Evolutionary conservation across 768 basidiomycete species (phyloP).

Genomic region (Tulasnella sp.): DNA sequence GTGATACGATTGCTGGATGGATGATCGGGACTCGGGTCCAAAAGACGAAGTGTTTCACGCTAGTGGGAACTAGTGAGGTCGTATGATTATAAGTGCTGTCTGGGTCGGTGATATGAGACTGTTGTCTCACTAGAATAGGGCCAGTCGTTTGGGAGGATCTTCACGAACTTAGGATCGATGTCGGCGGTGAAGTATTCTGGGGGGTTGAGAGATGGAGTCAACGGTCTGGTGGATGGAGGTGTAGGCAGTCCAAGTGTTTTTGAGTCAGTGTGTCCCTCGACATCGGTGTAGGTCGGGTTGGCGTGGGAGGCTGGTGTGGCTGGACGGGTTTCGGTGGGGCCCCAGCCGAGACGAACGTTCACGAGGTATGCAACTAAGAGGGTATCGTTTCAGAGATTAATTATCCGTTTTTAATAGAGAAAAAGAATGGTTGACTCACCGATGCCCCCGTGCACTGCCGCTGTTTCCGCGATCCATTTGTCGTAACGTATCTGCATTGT

Average conservation of each 20-base stretch:
- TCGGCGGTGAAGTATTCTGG: slow-evolving; percentile 64
- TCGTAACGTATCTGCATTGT: slow-evolving; percentile 65
- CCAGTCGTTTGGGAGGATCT: slow-evolving; percentile 81
- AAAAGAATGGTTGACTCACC: slow-evolving; percentile 45
- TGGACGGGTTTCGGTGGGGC: slow-evolving; percentile 12
- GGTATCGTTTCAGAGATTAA: slow-evolving; percentile 41
- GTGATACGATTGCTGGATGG: slow-evolving; percentile 48
- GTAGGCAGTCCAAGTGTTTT: slow-evolving; percentile 16
- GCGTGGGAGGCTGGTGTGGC: slow-evolving; percentile 23
- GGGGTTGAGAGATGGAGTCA: slow-evolving; percentile 2
- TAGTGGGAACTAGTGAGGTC: slow-evolving; percentile 52
- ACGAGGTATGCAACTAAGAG: slow-evolving; percentile 66
- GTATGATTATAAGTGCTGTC: background rate
- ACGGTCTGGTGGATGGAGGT: slow-evolving; percentile 28
- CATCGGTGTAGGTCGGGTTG: slow-evolving; percentile 25
- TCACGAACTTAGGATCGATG: slow-evolving; percentile 55
- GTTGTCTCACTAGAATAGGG: slow-evolving; percentile 66
- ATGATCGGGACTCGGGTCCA: slow-evolving; percentile 75
- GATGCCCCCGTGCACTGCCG: slow-evolving; percentile 37
- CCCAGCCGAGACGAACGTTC: slow-evolving; percentile 66
- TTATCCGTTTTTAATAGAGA: accelerated
- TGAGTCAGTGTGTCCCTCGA: slow-evolving; percentile 16
- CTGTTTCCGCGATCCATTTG: slow-evolving; percentile 48
- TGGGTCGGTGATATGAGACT: background rate
- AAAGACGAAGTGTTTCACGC: slow-evolving; percentile 68